phyloP scores from a whole-genome alignment of 805 yeast species.

The Candida broadrunensis region DNA sequence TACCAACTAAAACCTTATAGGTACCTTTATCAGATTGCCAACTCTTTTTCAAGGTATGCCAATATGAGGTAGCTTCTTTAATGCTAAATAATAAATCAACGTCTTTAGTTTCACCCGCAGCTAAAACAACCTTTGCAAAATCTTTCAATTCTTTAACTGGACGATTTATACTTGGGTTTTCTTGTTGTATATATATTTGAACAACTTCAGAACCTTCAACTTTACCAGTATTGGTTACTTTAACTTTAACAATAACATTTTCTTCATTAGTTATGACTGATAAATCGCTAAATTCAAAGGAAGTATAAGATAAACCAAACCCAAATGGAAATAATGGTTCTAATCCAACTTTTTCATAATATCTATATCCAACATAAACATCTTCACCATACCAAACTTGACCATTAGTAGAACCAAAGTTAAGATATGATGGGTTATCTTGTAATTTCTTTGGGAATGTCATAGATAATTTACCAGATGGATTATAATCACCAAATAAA shows the following conservation, averaged over 20 bases:
- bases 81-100: constrained; percentile 38
- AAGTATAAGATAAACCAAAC: constrained; percentile 58
- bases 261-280: constrained; percentile 23
- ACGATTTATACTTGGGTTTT: constrained; percentile 39
- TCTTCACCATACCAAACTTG: constrained; percentile 62
- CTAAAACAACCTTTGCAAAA: constrained; percentile 47
- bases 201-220: constrained; percentile 52
- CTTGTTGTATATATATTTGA: constrained; percentile 49
- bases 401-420: constrained; percentile 50
- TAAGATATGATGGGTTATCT: constrained; percentile 57
- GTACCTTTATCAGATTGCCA: constrained; percentile 54
- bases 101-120: constrained; percentile 40
- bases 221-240: constrained; percentile 48
- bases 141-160: constrained; percentile 62
- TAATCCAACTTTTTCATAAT: constrained; percentile 50
- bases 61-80: constrained; percentile 54
- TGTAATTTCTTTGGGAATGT: constrained; percentile 50
- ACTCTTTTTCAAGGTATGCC: constrained; percentile 44
- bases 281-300: constrained; percentile 42
- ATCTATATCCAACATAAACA: constrained; percentile 61
- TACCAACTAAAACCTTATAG: constrained; percentile 48
- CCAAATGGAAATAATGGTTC: constrained; percentile 61
- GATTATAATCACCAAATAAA: constrained; percentile 57
- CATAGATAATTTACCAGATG: constrained; percentile 56
- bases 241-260: constrained; percentile 28